These are phyloP conservation scores for Cymbidium sinense DNA, from an alignment of 106 monocot genomes.

Conservation along the genomic window DNA sequence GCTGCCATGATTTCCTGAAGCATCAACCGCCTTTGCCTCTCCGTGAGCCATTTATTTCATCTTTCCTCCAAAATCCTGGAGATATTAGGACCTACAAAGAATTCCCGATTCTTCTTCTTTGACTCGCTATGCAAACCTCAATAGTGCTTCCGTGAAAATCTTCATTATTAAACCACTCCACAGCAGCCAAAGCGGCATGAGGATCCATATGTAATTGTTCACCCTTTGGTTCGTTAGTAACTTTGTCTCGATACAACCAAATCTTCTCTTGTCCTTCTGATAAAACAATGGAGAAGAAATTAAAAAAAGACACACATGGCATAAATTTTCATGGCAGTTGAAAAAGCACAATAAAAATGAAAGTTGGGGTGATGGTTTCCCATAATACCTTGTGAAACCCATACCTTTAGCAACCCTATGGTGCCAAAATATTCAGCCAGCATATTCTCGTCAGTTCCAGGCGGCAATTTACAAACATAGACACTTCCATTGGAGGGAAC, in stretches of 20 bases:
- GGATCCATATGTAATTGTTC: constrained; percentile 99
- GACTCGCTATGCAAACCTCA: constrained; percentile 85
- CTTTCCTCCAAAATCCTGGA: constrained; percentile 22
- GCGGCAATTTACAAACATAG: constrained; percentile 88
- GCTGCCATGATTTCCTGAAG: constrained; percentile 85
- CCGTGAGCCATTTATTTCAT: constrained; percentile 38
- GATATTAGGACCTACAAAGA: constrained; percentile 13
- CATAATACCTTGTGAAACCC: constrained; percentile 59
- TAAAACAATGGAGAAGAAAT: not conserved
- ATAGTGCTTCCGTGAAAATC: constrained; percentile 90
- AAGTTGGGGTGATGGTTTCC: constrained; percentile 24
- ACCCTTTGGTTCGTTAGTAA: constrained; percentile 93
- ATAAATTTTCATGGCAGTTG: not conserved
- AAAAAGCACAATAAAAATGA: not conserved
- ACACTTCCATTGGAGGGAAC: constrained; percentile 66
- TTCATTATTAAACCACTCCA: constrained; percentile 96
- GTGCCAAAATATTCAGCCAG: constrained; percentile 96
- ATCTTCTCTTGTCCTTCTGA: constrained; percentile 99
- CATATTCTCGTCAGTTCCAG: constrained; percentile 88
- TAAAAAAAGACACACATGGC: not conserved
- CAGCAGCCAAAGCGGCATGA: constrained; percentile 92
- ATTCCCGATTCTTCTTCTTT: constrained; percentile 60
- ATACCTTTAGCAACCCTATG: constrained; percentile 99
- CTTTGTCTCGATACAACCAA: constrained; percentile 94
- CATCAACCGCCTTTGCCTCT: constrained; percentile 74